Percentiles rank a stretch among this genome's conserved stretches.
Conservation (phyloP, 192 early-diverging fungal genomes). For the Coemansia sp. region DNA sequence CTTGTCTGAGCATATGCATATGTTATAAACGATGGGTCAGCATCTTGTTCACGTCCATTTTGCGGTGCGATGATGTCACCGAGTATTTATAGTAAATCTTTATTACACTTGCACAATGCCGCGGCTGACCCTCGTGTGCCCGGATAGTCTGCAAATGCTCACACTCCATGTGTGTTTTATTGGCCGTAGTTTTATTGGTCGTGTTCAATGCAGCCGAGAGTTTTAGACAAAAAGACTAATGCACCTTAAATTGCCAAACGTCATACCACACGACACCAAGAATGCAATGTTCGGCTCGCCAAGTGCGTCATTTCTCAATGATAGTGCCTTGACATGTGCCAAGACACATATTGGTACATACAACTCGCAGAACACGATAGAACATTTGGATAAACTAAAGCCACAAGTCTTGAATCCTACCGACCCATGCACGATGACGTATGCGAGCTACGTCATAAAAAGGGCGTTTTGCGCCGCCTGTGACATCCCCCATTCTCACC, state of each 20-base stretch:
- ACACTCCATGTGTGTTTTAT: neutral
- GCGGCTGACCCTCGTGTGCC: neutral
- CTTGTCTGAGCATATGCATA: neutral
- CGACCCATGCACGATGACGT: neutral
- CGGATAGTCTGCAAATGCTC: neutral
- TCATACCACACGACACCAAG: neutral
- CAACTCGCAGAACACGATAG: conserved; percentile 1
- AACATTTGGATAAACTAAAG: neutral
- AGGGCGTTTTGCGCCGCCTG: neutral
- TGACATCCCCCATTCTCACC: neutral
- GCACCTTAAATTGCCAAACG: neutral
- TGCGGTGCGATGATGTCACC: neutral
- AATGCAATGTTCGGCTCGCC: neutral
- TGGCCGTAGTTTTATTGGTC: neutral
- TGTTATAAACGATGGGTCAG: neutral
- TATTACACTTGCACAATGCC: neutral
- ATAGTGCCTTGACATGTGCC: neutral
- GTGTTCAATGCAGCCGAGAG: neutral
- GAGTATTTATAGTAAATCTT: neutral
- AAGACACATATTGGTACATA: neutral
- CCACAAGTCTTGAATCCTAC: neutral
- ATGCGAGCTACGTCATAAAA: neutral
- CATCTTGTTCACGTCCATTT: neutral
- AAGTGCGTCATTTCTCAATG: neutral
- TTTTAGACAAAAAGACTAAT: neutral